Percentiles rank a stretch among this genome's conserved stretches.
These are phyloP conservation scores for Aspergillus caelatus DNA, from an alignment of 2,329 filamentous ascomycete species.

Conservation along the genomic window DNA sequence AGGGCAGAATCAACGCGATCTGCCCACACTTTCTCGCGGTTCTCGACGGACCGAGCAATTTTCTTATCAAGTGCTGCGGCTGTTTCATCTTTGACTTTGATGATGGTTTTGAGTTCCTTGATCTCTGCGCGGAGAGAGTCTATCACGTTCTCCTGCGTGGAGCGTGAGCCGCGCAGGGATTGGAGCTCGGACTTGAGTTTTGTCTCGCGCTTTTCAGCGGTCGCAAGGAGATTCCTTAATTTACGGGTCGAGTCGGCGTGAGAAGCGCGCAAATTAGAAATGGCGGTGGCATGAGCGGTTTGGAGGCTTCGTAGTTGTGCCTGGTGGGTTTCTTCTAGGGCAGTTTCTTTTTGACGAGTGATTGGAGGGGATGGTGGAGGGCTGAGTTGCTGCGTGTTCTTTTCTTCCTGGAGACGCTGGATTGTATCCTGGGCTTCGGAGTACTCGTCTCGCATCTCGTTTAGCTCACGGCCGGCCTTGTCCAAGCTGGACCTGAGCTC, in stretches of 20 bases:
- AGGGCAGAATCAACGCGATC: conserved; percentile 44
- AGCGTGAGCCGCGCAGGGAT: conserved; percentile 26
- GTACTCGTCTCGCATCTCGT: conserved; percentile 34
- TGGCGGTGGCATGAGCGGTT: conserved; percentile 38
- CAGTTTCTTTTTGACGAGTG: conserved; percentile 20
- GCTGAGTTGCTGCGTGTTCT: conserved; percentile 31
- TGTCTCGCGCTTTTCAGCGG: conserved; percentile 39
- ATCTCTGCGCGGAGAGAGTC: conserved; percentile 36
- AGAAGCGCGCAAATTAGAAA: conserved; percentile 40
- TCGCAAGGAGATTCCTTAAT: conserved; percentile 36
- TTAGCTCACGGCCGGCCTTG: conserved; percentile 35
- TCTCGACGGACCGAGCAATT: conserved; percentile 44
- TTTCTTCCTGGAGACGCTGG: conserved; percentile 32
- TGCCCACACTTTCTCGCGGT: conserved; percentile 48
- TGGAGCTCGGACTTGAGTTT: conserved; percentile 36
- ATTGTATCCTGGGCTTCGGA: conserved; percentile 35
- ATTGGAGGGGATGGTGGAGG: conserved; percentile 33
- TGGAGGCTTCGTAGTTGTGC: conserved; percentile 40
- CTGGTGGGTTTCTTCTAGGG: conserved; percentile 36
- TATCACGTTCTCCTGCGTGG: conserved; percentile 29
- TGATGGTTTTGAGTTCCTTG: conserved; percentile 35
- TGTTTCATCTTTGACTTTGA: conserved; percentile 45
- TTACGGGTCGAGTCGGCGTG: conserved; percentile 41
- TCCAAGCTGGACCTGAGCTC: conserved; percentile 37
- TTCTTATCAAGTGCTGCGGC: conserved; percentile 42